Percentiles rank a stretch among this genome's conserved stretches.
Evolutionary conservation across 2,329 filamentous ascomycete species (phyloP).

Genomic region (Microascus cirrosus): DNA sequence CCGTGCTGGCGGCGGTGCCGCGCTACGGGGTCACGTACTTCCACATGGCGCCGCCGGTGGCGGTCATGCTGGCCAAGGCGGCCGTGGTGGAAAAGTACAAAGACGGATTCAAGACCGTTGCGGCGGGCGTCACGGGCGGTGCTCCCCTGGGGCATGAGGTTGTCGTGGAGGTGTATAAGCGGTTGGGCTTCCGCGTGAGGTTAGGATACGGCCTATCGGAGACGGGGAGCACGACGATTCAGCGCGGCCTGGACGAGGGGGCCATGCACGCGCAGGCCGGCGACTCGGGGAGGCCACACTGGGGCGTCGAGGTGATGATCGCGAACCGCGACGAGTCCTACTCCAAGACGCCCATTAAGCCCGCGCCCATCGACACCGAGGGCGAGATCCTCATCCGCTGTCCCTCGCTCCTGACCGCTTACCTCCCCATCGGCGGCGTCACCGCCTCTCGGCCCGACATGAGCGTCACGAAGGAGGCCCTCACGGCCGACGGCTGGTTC

Average conservation of each 20-base stretch:
- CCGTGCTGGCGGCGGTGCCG: constrained; percentile 50
- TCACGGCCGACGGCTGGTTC: constrained; percentile 52
- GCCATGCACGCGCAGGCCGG: constrained; percentile 37
- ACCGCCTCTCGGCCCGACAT: constrained; percentile 17
- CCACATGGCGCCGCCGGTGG: constrained; percentile 57
- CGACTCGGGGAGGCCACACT: constrained; percentile 55
- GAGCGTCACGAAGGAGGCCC: constrained; percentile 21
- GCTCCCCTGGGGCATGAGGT: constrained; percentile 49
- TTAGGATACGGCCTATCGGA: constrained; percentile 72
- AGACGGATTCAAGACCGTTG: constrained; percentile 49
- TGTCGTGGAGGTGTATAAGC: constrained; percentile 48
- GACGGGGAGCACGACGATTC: constrained; percentile 51
- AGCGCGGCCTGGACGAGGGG: constrained; percentile 39
- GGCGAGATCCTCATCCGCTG: constrained; percentile 58
- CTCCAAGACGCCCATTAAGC: constrained; percentile 17
- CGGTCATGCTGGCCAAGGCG: constrained; percentile 58
- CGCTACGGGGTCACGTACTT: constrained; percentile 54
- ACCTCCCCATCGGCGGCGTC: constrained; percentile 46
- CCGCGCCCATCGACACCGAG: constrained; percentile 33
- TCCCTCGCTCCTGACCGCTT: constrained; percentile 56
- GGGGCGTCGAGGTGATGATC: constrained; percentile 52
- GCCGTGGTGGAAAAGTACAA: constrained; percentile 50
- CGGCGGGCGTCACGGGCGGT: constrained; percentile 45
- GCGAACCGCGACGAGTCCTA: constrained; percentile 36
- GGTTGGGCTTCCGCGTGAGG: constrained; percentile 34